phyloP scores from a whole-genome alignment of 805 yeast genomes.

The Teunomyces kruisii region DNA sequence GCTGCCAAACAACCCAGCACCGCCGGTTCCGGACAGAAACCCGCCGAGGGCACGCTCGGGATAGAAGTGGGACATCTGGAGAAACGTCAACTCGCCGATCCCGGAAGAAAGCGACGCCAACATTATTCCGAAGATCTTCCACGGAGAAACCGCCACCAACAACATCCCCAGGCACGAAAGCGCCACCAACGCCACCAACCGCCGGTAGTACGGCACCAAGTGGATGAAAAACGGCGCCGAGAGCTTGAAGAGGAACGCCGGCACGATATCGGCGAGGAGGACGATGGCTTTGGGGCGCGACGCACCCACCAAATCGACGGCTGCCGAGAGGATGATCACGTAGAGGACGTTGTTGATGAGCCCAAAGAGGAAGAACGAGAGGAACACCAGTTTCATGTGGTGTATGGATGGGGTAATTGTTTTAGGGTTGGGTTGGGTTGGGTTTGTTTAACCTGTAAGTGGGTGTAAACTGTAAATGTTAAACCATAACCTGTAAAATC shows the following conservation, averaged over 20 bases:
- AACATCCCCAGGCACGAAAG: conserved; percentile 77
- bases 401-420: not conserved
- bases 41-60: conserved; percentile 66
- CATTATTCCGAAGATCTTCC: conserved; percentile 64
- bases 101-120: conserved; percentile 87
- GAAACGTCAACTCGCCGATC: conserved; percentile 84
- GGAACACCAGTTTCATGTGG: conserved; percentile 35
- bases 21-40: conserved; percentile 95
- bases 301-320: conserved; percentile 86
- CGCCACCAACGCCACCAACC: conserved; percentile 56
- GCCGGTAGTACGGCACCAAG: conserved; percentile 51
- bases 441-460: not conserved
- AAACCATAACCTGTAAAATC: too few species aligned
- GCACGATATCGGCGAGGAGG: conserved; percentile 80
- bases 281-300: conserved; percentile 82
- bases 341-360: conserved; percentile 84
- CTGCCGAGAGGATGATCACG: conserved; percentile 89
- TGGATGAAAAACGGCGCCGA: conserved; percentile 81
- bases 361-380: conserved; percentile 79
- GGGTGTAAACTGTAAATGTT: too few species aligned
- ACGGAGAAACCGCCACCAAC: conserved; percentile 47
- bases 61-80: conserved; percentile 82
- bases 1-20: conserved; percentile 88
- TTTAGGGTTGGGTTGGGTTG: too few species aligned
- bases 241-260: conserved; percentile 71